Evolutionary conservation across 2,329 filamentous ascomycete genomes (phyloP).

Genomic region (Phialocephala subalpina): DNA sequence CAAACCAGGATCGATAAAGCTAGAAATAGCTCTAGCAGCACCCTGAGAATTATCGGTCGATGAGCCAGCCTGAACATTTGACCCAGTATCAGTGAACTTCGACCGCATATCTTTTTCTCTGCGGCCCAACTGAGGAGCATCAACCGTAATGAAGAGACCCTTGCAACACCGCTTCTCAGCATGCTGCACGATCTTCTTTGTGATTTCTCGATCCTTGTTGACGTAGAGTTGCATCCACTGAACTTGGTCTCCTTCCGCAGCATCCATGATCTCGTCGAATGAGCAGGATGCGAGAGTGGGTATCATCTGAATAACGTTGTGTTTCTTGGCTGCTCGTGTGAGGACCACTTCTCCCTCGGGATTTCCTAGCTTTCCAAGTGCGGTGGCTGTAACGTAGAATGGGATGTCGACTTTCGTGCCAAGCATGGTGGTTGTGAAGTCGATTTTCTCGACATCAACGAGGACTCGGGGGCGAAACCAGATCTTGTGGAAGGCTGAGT

Average conservation of each 20-base stretch:
- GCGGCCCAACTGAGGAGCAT: constrained; percentile 93
- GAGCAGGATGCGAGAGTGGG: constrained; percentile 96
- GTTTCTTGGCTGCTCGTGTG: constrained; percentile 82
- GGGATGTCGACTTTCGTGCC: constrained; percentile 84
- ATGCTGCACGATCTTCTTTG: constrained; percentile 87
- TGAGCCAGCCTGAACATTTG: constrained; percentile 80
- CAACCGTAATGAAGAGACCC: constrained; percentile 97
- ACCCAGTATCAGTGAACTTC: constrained; percentile 87
- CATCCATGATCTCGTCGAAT: constrained; percentile 96
- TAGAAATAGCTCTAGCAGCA: constrained; percentile 92
- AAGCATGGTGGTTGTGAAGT: constrained; percentile 92
- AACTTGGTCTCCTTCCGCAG: constrained; percentile 77
- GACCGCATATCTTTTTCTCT: constrained; percentile 97
- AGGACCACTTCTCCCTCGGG: constrained; percentile 93
- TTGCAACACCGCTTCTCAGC: constrained; percentile 92
- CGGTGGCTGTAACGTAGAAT: constrained; percentile 96
- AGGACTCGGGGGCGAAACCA: constrained; percentile 94
- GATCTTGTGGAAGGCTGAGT: constrained; percentile 94
- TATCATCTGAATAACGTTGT: constrained; percentile 98
- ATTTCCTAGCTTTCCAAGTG: constrained; percentile 92
- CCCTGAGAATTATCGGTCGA: constrained; percentile 88
- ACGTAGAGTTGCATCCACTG: constrained; percentile 97
- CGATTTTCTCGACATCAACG: constrained; percentile 87
- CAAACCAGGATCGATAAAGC: constrained; percentile 94
- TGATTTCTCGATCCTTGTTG: constrained; percentile 94